phyloP scores from a whole-genome alignment of 768 basidiomycete species.

The Phallus indusiatus region DNA sequence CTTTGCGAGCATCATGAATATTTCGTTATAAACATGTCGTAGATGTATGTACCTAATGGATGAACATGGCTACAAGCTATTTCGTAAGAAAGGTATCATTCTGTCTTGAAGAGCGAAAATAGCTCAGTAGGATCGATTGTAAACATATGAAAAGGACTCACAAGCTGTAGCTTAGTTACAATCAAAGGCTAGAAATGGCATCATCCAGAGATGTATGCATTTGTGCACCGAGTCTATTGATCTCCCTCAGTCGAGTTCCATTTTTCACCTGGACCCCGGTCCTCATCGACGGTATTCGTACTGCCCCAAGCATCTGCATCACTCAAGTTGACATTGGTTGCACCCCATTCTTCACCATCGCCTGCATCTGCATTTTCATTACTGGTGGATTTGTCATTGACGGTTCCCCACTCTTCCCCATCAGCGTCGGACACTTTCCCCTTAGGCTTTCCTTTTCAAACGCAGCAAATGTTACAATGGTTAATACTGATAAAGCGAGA shows the following conservation, averaged over 20 bases:
- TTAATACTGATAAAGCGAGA: background rate
- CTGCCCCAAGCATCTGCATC: background rate
- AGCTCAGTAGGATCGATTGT: too few relatives aligned
- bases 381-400: background rate
- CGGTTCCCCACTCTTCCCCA: background rate
- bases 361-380: background rate
- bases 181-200: too few relatives aligned
- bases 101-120: too few relatives aligned
- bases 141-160: too few relatives aligned
- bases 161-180: too few relatives aligned
- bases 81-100: too few relatives aligned
- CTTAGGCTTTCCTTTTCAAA: background rate
- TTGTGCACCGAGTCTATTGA: too few relatives aligned
- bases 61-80: too few relatives aligned
- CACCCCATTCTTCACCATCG: too few relatives aligned
- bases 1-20: slow-evolving; percentile 1
- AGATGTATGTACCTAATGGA: too few relatives aligned
- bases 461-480: background rate
- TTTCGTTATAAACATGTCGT: background rate
- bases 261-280: background rate
- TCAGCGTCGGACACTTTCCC: background rate
- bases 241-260: background rate
- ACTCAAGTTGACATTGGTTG: too few relatives aligned
- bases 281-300: background rate
- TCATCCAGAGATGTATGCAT: too few relatives aligned